phyloP scores from a whole-genome alignment of 305 asterid genomes.

The Vinca major region DNA sequence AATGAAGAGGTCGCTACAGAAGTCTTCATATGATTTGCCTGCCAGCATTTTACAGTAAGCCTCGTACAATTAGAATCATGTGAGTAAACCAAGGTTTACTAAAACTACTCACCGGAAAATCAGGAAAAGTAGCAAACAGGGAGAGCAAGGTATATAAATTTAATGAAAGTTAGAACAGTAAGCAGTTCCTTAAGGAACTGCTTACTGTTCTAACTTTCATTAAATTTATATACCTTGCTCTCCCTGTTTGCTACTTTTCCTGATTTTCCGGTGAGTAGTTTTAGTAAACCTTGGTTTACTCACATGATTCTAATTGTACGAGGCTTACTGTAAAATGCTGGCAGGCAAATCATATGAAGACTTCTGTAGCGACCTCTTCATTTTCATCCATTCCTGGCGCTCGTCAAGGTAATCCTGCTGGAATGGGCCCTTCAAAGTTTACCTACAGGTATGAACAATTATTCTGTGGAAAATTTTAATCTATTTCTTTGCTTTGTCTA shows the following conservation, averaged over 20 bases:
- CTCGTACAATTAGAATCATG: neutral
- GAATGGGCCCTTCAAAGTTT: conserved; percentile 74
- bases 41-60: conserved; percentile 12
- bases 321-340: conserved; percentile 1
- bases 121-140: neutral
- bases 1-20: conserved; percentile 44
- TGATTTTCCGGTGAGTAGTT: neutral
- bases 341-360: conserved; percentile 61
- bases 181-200: neutral
- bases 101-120: neutral
- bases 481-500: conserved; percentile 25
- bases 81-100: conserved; percentile 1
- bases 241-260: neutral
- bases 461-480: conserved; percentile 9
- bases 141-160: no score
- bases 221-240: no score
- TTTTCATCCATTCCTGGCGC: conserved; percentile 44
- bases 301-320: neutral
- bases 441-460: conserved; percentile 63
- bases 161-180: neutral
- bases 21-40: conserved; percentile 61
- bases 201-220: neutral
- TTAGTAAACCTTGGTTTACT: conserved; percentile 1
- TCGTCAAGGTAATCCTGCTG: conserved; percentile 46
- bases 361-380: conserved; percentile 48